Conservation (phyloP, 2,329 filamentous ascomycete genomes). For the Fusarium keratoplasticum region DNA sequence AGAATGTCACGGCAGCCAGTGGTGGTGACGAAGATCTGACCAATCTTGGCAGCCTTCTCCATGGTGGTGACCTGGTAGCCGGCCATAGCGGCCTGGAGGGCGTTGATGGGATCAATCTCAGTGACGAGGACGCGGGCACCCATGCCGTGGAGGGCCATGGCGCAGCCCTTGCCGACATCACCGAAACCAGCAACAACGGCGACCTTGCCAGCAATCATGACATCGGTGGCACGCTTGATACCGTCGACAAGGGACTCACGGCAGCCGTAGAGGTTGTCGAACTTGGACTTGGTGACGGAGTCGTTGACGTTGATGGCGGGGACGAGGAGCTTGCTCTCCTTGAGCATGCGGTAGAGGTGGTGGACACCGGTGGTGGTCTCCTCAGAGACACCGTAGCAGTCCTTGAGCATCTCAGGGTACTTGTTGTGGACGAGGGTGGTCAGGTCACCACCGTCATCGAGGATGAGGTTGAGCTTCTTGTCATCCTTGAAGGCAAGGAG, state of each 20-base stretch:
- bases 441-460: slow-evolving; percentile 97
- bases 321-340: slow-evolving; percentile 87
- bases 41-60: slow-evolving; percentile 89
- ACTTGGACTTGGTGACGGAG: slow-evolving; percentile 99
- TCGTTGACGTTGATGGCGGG: slow-evolving; percentile 99
- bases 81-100: slow-evolving; percentile 97
- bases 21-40: slow-evolving; percentile 99
- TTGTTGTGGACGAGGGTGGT: slow-evolving; percentile 97
- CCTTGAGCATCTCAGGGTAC: slow-evolving; percentile 98
- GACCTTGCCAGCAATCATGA: slow-evolving; percentile 99
- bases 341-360: slow-evolving; percentile 99
- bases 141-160: slow-evolving; percentile 95
- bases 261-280: slow-evolving; percentile 99
- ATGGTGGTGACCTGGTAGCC: slow-evolving; percentile 98
- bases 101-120: slow-evolving; percentile 99
- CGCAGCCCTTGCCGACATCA: slow-evolving; percentile 99
- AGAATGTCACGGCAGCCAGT: slow-evolving; percentile 99
- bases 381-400: slow-evolving; percentile 98
- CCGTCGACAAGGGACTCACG: slow-evolving; percentile 98
- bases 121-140: slow-evolving; percentile 96
- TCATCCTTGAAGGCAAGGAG: slow-evolving; percentile 95
- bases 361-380: slow-evolving; percentile 99
- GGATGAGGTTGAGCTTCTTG: slow-evolving; percentile 97
- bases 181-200: slow-evolving; percentile 97
- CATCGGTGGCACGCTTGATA: slow-evolving; percentile 99